These are phyloP conservation scores for Cucumis melo DNA, from an alignment of 306 rosid genomes.

Conservation along the genomic window DNA sequence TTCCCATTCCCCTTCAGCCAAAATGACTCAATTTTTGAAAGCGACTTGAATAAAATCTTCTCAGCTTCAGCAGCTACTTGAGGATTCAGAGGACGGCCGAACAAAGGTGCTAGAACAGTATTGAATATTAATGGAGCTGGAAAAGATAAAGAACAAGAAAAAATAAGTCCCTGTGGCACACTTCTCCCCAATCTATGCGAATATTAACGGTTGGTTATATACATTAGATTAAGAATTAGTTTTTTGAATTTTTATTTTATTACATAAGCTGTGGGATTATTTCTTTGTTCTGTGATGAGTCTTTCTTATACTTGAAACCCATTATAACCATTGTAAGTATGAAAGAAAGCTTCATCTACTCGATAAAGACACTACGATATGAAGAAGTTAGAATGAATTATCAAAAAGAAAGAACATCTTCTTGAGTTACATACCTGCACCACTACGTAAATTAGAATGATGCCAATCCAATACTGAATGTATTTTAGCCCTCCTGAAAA, in stretches of 20 bases:
- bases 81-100: conserved; percentile 41
- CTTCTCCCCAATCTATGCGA: neutral
- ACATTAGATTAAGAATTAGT: neutral
- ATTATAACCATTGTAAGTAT: neutral
- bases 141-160: conserved; percentile 13
- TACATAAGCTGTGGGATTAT: neutral
- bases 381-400: neutral
- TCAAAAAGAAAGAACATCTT: neutral
- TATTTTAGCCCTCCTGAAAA: conserved; percentile 65
- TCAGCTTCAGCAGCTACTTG: conserved; percentile 64
- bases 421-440: conserved; percentile 45
- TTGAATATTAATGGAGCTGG: conserved; percentile 38
- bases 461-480: conserved; percentile 83
- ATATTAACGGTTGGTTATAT: neutral
- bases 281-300: neutral
- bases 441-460: conserved; percentile 63
- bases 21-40: conserved; percentile 54
- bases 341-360: neutral
- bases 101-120: conserved; percentile 45
- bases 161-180: neutral
- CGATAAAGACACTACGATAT: neutral
- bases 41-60: conserved; percentile 44
- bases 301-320: neutral
- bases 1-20: conserved; percentile 58
- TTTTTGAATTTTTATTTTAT: too few relatives aligned